Percentiles rank a stretch among this genome's conserved stretches.
phyloP scores from a whole-genome alignment of 805 yeast species.

The Lachancea mirantina region DNA sequence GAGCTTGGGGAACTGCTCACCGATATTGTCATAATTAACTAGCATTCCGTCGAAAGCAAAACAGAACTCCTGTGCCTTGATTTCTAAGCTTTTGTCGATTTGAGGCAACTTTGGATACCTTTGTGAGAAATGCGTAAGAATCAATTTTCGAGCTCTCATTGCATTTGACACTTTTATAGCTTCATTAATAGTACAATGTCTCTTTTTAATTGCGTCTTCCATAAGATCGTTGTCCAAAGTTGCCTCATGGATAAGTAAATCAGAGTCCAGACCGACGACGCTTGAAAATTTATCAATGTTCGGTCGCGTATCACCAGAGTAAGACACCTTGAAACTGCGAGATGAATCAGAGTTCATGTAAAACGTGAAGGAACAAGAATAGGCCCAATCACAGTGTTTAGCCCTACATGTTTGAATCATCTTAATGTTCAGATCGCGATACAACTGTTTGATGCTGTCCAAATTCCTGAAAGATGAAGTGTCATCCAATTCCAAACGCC shows the following conservation, averaged over 20 bases:
- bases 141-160: constrained; percentile 65
- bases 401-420: constrained; percentile 63
- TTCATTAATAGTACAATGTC: constrained; percentile 84
- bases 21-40: constrained; percentile 39
- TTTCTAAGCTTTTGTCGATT: constrained; percentile 23
- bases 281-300: constrained; percentile 48
- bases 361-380: constrained; percentile 53
- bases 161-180: constrained; percentile 62
- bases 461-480: constrained; percentile 23
- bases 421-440: constrained; percentile 36
- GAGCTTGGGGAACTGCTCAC: constrained; percentile 29
- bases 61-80: constrained; percentile 32
- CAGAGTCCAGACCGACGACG: constrained; percentile 56
- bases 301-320: constrained; percentile 95
- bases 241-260: constrained; percentile 85
- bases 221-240: constrained; percentile 74
- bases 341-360: constrained; percentile 21
- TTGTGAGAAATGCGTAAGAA: constrained; percentile 90
- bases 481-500: constrained; percentile 22
- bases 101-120: constrained; percentile 62
- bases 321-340: constrained; percentile 60
- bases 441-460: constrained; percentile 31
- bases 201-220: constrained; percentile 72
- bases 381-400: constrained; percentile 77
- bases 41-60: constrained; percentile 67